Evolutionary conservation across 2,329 filamentous ascomycete genomes (phyloP).

Genomic region (Talaromyces sp.): DNA sequence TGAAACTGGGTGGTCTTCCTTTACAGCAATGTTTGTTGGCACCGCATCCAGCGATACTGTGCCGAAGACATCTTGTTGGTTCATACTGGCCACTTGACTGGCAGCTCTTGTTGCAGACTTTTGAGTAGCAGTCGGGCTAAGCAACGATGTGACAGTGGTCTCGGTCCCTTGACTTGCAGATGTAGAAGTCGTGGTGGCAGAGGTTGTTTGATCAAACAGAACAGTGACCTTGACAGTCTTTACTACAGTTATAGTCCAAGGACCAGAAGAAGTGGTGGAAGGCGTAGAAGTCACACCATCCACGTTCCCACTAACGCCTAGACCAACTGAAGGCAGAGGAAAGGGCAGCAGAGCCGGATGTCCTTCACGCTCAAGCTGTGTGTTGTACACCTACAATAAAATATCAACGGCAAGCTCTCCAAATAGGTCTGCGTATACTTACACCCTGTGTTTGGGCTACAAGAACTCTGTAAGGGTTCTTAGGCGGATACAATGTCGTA

Average conservation of each 20-base stretch:
- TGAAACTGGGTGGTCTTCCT: slow-evolving; percentile 38
- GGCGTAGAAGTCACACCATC: not conserved
- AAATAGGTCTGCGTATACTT: slow-evolving; percentile 14
- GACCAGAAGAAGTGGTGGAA: not conserved
- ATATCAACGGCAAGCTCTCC: not conserved
- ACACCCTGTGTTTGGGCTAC: slow-evolving; percentile 24
- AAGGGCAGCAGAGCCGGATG: slow-evolving; percentile 16
- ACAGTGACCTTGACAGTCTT: slow-evolving; percentile 3
- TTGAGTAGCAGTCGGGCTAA: not conserved
- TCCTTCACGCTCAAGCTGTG: slow-evolving; percentile 25
- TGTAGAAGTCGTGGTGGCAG: not conserved
- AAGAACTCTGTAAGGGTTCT: slow-evolving; percentile 19
- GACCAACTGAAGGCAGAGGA: not conserved
- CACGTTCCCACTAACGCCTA: not conserved
- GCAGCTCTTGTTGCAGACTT: not conserved
- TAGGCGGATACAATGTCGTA: slow-evolving; percentile 32
- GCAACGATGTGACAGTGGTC: not conserved
- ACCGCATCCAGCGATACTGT: slow-evolving; percentile 34
- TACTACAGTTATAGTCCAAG: not conserved
- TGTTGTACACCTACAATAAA: slow-evolving; percentile 23
- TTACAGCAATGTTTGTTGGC: slow-evolving; percentile 31
- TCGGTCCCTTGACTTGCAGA: not conserved
- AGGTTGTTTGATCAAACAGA: not conserved
- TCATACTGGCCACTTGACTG: slow-evolving; percentile 18
- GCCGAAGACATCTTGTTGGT: slow-evolving; percentile 36